Base-by-base conservation (phyloP, 2,329 filamentous ascomycete genomes). In the Pseudocercospora pini-densiflorae region DNA sequence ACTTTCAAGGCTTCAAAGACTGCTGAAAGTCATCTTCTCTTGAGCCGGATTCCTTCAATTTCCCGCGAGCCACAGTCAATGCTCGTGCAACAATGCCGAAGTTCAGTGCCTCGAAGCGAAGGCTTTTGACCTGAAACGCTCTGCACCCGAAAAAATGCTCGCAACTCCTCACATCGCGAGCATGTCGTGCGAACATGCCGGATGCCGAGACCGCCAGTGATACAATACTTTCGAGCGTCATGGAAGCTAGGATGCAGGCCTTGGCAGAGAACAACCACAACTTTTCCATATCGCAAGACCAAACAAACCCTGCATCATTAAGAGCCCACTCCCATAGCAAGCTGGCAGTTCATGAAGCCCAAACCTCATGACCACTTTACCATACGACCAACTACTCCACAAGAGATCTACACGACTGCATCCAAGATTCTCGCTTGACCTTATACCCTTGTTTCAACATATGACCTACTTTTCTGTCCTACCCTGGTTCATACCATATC, bases 1-100 rank as follows among this genome's bases (percentile, higher is more conserved):
- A 77, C 55, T 79, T 79, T 62, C 72, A 77, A 70, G 77, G 77
- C 54, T 79, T 79, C 71, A 76, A 72, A 61, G 63, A 71, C 21
- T 43, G 40, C 40, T 43, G 40, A 43, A 7, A 3, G n/a, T 1
- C 6, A 43, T 7, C 36, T 43, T 43, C 36, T n/a, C 4, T 16
- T n/a, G 2, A 40, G 36, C 2, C 16, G 33, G 33, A 43, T 16
- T 43, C 5, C 36, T 16, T 6, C 36, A 40, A n/a, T 6, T 5
- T 4, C 40, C 16, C 40, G 16, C 16, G n/a, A 43, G 16, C 1
- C 40, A n/a, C 12, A 8, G 14, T 1, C 40, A 19, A 43, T 43
- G 5, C 2, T 43, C 40, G 40, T 43, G 40, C 16, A 19, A 43
- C 40, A 43, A 43, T 19, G 12, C 33, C 12, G 33, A 36, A 36